These are phyloP conservation scores for Candida patagonica DNA, from an alignment of 805 yeast genomes.

Conservation along the genomic window DNA sequence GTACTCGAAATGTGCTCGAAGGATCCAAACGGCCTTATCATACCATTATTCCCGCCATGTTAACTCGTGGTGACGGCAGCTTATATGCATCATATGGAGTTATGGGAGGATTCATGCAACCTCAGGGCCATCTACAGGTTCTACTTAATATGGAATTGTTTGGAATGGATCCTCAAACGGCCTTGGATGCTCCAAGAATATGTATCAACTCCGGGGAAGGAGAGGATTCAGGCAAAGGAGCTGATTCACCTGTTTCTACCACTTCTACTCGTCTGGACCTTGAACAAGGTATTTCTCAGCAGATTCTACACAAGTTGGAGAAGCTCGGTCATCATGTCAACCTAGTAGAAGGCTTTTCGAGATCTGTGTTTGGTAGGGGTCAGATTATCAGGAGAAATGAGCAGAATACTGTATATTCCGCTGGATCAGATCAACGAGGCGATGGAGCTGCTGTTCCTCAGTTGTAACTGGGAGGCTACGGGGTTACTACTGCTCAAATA, in stretches of 20 bases:
- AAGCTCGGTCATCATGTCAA: slow-evolving; percentile 50
- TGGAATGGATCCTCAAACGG: slow-evolving; percentile 60
- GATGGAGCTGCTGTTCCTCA: slow-evolving; percentile 69
- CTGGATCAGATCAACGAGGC: slow-evolving; percentile 76
- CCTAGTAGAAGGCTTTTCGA: slow-evolving; percentile 32
- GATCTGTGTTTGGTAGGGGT: slow-evolving; percentile 38
- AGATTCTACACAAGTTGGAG: slow-evolving; percentile 38
- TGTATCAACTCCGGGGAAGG: slow-evolving; percentile 50
- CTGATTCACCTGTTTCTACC: slow-evolving; percentile 58
- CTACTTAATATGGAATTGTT: slow-evolving; percentile 55
- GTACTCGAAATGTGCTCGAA: slow-evolving; percentile 50
- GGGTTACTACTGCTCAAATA: no score
- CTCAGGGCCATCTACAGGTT: slow-evolving; percentile 77
- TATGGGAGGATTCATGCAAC: slow-evolving; percentile 85
- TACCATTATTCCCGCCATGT: slow-evolving; percentile 76
- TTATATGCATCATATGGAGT: slow-evolving; percentile 70
- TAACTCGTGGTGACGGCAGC: slow-evolving; percentile 37
- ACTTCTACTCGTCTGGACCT: slow-evolving; percentile 46
- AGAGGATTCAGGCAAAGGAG: slow-evolving; percentile 43
- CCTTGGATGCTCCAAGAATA: slow-evolving; percentile 67
- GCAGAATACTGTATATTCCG: slow-evolving; percentile 46
- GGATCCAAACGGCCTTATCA: slow-evolving; percentile 72
- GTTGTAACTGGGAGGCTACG: no score
- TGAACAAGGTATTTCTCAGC: slow-evolving; percentile 53
- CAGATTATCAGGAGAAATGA: slow-evolving; percentile 48